Evolutionary conservation across 2,329 filamentous ascomycete species (phyloP), one percentile per base, ranked within the genome.

Genomic region (Cercospora sesami): DNA sequence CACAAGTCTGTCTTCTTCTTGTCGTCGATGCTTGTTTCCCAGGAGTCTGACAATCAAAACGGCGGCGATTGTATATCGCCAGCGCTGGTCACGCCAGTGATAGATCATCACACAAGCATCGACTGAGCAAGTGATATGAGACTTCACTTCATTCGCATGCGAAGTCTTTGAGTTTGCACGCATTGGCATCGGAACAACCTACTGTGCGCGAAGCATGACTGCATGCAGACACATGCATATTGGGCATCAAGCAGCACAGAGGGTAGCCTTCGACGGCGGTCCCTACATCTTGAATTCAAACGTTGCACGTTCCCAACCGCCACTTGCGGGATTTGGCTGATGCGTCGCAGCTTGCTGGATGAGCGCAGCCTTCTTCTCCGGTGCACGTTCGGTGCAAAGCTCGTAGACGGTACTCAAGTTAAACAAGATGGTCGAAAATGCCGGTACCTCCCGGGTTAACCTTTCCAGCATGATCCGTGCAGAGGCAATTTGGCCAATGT

Each of bases 381-480:
- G 83, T 51, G 92, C 87, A 69, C 87, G 86, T 74, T 98, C 94
- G 0, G 91, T 94, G 77, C 91, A 95, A 7, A 98, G 85, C 80
- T 98, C 95, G 77, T 96, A 98, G 74, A 97, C 87, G 0, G 94
- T 98, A 10, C 90, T 89, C 12, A 99, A 80, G 77, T 98, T 98
- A 80, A 97, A 96, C 0, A 96, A 86, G 2, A 97, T 81, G 0
- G 91, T 91, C 70, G 91, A 89, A 67, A 94, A 97, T 0, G 88
- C 86, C 48, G 87, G 83, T 1, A 89, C 87, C 0, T 82, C 78
- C 3, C 87, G 83, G 0, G 93, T 83, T 10, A 96, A 80, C 0
- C 81, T 80, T 74, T 94, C 90, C 3, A 97, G 82, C 0, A 91
- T 80, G 12, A 83, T 79, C 14, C 87, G 87, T 0, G 92, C 91